Conservation (phyloP, 202 grass and related monocot species). For the Carex sylvatica region DNA sequence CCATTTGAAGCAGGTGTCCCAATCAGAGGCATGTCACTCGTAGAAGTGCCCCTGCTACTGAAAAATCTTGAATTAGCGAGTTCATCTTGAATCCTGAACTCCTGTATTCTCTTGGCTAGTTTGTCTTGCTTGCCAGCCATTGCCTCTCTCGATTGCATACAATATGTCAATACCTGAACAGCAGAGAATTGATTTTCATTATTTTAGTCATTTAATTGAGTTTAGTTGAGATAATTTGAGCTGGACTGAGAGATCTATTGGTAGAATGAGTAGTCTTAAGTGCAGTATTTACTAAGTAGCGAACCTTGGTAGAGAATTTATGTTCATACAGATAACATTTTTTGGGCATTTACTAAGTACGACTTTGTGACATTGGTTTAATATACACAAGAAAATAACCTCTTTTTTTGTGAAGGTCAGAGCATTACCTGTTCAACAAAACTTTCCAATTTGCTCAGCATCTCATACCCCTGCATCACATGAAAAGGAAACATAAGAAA, state of each 20-base stretch:
- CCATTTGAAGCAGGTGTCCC: constrained; percentile 77
- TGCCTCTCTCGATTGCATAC: constrained; percentile 88
- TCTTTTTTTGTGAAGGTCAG: too few relatives aligned
- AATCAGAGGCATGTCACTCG: constrained; percentile 68
- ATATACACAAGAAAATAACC: neutral
- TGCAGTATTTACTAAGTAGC: neutral
- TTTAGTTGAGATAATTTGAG: neutral
- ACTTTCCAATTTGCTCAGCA: constrained; percentile 47
- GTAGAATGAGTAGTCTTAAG: neutral
- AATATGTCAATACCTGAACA: constrained; percentile 86
- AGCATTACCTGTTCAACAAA: constrained; percentile 42
- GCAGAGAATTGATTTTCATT: constrained; percentile 22
- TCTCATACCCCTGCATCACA: constrained; percentile 44
- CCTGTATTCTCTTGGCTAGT: constrained; percentile 95
- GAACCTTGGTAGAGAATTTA: neutral
- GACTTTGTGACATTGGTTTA: neutral
- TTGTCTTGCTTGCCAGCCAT: constrained; percentile 79
- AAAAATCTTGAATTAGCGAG: constrained; percentile 60
- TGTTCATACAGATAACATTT: neutral
- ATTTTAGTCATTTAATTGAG: neutral
- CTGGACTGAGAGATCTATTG: neutral
- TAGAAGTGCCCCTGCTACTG: constrained; percentile 58
- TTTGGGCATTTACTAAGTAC: neutral
- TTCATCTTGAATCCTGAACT: constrained; percentile 92
- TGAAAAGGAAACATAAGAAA: neutral